Conservation (phyloP, 2,329 filamentous ascomycete genomes). For the Arthrobotrys musiformis region DNA sequence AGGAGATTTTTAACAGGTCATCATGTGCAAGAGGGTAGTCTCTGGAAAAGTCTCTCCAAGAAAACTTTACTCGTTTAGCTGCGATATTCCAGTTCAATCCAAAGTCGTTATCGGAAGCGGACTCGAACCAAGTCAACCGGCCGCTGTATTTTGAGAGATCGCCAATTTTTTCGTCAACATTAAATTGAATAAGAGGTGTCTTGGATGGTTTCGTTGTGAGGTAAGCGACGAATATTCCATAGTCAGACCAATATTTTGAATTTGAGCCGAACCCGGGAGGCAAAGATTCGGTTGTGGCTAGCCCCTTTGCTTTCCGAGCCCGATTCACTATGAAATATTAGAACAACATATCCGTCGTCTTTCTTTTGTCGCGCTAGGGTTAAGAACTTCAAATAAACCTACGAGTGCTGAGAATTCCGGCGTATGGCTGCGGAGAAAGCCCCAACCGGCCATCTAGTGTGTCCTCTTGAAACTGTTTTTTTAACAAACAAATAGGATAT, state of each 20-base stretch:
- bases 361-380: too few relatives aligned
- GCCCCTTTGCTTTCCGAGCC: too few relatives aligned
- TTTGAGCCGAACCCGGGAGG: neutral
- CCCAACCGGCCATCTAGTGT: neutral
- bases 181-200: neutral
- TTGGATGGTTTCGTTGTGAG: neutral
- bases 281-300: neutral
- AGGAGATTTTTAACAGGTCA: neutral
- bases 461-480: neutral
- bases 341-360: too few relatives aligned
- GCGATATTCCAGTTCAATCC: neutral
- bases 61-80: neutral
- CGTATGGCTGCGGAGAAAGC: too few relatives aligned
- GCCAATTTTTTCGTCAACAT: neutral
- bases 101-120: neutral
- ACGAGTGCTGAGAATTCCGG: too few relatives aligned
- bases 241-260: neutral
- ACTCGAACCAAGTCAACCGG: neutral
- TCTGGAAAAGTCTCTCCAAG: neutral
- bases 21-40: neutral
- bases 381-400: too few relatives aligned
- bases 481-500: neutral
- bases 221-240: neutral
- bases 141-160: neutral
- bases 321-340: too few relatives aligned